Percentiles rank a stretch among this genome's conserved stretches.
Conservation (phyloP, 352 stramenopile species). For the Phytopythium montanum region DNA sequence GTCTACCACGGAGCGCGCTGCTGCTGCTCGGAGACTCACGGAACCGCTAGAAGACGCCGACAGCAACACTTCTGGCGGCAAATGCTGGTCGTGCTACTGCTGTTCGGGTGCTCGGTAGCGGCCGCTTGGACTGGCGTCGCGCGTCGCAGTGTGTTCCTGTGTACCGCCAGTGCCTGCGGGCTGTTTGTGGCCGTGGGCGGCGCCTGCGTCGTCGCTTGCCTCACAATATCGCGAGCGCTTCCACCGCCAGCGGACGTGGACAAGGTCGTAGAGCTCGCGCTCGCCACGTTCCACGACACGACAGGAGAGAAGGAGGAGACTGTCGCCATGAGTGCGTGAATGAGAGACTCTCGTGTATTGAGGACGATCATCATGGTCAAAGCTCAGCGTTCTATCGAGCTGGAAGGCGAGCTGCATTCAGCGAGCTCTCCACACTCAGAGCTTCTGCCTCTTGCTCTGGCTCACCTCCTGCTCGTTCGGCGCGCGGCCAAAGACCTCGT, state of each 20-base stretch:
- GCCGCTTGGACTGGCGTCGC: neutral
- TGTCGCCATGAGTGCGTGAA: neutral
- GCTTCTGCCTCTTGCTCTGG: slow-evolving; percentile 60
- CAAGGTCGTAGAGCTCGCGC: neutral
- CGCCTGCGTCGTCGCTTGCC: slow-evolving; percentile 9
- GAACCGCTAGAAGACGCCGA: neutral
- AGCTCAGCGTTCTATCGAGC: neutral
- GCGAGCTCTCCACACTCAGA: neutral
- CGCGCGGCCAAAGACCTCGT: slow-evolving; percentile 87
- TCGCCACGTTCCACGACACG: neutral
- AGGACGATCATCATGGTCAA: neutral
- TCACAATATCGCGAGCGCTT: slow-evolving; percentile 1
- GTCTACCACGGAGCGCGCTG: neutral
- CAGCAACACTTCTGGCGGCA: neutral
- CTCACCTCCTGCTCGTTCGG: slow-evolving; percentile 71
- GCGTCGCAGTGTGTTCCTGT: slow-evolving; percentile 1
- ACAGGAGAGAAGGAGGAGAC: neutral
- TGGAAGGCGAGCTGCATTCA: neutral
- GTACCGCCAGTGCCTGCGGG: slow-evolving; percentile 2
- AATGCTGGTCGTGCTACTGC: neutral
- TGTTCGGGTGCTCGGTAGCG: slow-evolving; percentile 3
- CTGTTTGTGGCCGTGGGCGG: slow-evolving; percentile 6
- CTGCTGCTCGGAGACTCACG: neutral
- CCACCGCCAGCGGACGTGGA: slow-evolving; percentile 3
- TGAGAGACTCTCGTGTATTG: neutral